Evolutionary conservation across 2,329 filamentous ascomycete species (phyloP), one percentile per base, ranked within the genome.

Genomic region (Incumbomyces delicatus): DNA sequence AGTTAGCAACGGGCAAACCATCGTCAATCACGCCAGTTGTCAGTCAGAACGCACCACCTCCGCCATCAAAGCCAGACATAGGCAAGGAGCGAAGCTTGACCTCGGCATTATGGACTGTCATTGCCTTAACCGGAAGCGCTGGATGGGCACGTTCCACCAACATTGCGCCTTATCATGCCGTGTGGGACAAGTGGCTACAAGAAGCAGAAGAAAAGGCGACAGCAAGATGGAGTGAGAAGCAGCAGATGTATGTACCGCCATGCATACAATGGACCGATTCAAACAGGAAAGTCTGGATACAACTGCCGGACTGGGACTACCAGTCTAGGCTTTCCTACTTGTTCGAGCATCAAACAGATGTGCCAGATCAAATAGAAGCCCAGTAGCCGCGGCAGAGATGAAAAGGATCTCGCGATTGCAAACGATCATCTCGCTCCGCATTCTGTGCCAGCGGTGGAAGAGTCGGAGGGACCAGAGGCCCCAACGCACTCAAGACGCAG

Each of bases 71-170:
- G 58, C 33, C 34, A 20, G 43, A 43, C 16, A 33, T 46, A 30
- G 48, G 46, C 1, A n/a, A n/a, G n/a, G n/a, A n/a, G n/a, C n/a
- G n/a, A n/a, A n/a, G n/a, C n/a, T 73, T 71, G 55, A 74, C 70
- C 0, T 57, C 67, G 39, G 71, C 70, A 0, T 58, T 74, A 0
- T 74, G 68, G 66, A 70, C 66, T 49, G 65, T 66, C 1, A 70
- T 74, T n/a, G 59, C 69, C 1, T 58, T 72, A 6, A 68, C 66
- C 2, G 66, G 69, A 41, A 61, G 58, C 17, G 63, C 57, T 0
- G 56, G 59, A 2, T 74, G 72, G 71, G 62, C 69, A 49, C 53
- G 38, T 53, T 62, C 14, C 60, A 54, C 52, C 6, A 42, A 47
- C 2, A 54, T 66, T 0, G 67, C 66, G 3, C 69, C 68, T 0